Base-by-base conservation (phyloP, 2,329 filamentous ascomycete species). In the Phaeosphaeriaceae sp. region DNA sequence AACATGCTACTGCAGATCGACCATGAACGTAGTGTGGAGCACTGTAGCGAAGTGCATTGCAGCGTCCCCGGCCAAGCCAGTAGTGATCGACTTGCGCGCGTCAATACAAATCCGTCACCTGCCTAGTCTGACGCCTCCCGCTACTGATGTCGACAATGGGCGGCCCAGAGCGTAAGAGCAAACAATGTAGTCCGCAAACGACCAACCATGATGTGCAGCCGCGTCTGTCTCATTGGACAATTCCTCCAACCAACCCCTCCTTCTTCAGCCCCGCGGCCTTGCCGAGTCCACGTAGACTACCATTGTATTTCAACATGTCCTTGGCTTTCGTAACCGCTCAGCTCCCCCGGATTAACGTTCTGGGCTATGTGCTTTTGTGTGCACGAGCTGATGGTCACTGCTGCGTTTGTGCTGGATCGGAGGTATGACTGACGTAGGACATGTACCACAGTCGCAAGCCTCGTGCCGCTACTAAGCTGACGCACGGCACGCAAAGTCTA, bases 11-110 rank as follows among this genome's bases (percentile, higher is more conserved):
- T 27, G 66, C 55, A 13, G 62, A 71, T 69, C 67, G 58, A 58
- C 51, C 58, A 53, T 60, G 53, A 55, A 51, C 57, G 47, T 51
- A 51, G 50, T 51, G 57, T 55, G 48, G 53, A 57, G 53, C 47
- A 55, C 61, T 60, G 57, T 60, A 67, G 61, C 66, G 58, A 60
- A 64, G 60, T 58, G 53, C 50, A 56, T 54, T 50, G 50, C 53
- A 56, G 57, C 52, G 53, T 61, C 60, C 56, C 25, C 57, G 66
- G 61, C 67, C 61, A 62, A 63, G 61, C 60, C 56, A 51, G 36
- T 33, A 60, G 31, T 51, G 66, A 68, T 71, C 69, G 58, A 57
- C 60, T 36, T 70, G 63, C 65, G 67, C 67, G 69, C 69, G 67
- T 71, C 65, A 73, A 72, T 63, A 62, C 53, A 61, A 65, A 61